A percentile compares a stretch with the other conserved stretches of the same genome.
phyloP scores from a whole-genome alignment of 2,329 filamentous ascomycete genomes.

The Ampelomyces quisqualis region DNA sequence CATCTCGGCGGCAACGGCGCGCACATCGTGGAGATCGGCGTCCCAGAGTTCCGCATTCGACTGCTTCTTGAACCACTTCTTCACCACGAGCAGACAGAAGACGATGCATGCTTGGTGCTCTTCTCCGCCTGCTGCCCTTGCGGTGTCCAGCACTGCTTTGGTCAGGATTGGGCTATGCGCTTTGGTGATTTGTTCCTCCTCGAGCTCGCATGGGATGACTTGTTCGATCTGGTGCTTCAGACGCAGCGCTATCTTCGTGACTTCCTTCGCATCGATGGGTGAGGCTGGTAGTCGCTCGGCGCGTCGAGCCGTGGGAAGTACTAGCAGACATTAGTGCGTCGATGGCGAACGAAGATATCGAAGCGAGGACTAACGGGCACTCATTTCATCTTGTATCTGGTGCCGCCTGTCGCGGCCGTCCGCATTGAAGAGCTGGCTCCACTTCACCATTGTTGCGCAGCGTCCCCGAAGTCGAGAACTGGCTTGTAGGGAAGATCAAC shows the following conservation, averaged over 20 bases:
- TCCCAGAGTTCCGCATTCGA: constrained; percentile 85
- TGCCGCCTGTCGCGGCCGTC: constrained; percentile 44
- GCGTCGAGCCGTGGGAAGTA: constrained; percentile 64
- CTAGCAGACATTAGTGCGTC: constrained; percentile 43
- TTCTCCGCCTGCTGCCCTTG: constrained; percentile 75
- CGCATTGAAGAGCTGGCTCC: constrained; percentile 41
- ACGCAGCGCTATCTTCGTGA: constrained; percentile 86
- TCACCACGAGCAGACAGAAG: constrained; percentile 74
- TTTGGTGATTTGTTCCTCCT: constrained; percentile 70
- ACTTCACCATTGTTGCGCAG: constrained; percentile 40
- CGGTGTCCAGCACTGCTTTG: constrained; percentile 72
- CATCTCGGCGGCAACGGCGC: constrained; percentile 82
- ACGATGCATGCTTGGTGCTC: constrained; percentile 79
- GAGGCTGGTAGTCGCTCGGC: constrained; percentile 59
- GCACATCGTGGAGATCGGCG: constrained; percentile 74
- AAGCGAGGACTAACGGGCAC: constrained; percentile 35
- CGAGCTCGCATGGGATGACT: constrained; percentile 86
- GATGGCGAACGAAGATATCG: background rate
- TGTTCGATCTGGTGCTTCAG: constrained; percentile 89
- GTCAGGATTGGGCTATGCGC: constrained; percentile 88
- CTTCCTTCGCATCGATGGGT: constrained; percentile 72
- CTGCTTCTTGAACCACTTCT: constrained; percentile 78
- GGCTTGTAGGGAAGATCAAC: background rate
- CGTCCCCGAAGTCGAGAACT: background rate
- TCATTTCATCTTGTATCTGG: constrained; percentile 47